These are phyloP conservation scores for Yamagishiella unicocca DNA, from an alignment of 139 green algal species.

Conservation along the genomic window DNA sequence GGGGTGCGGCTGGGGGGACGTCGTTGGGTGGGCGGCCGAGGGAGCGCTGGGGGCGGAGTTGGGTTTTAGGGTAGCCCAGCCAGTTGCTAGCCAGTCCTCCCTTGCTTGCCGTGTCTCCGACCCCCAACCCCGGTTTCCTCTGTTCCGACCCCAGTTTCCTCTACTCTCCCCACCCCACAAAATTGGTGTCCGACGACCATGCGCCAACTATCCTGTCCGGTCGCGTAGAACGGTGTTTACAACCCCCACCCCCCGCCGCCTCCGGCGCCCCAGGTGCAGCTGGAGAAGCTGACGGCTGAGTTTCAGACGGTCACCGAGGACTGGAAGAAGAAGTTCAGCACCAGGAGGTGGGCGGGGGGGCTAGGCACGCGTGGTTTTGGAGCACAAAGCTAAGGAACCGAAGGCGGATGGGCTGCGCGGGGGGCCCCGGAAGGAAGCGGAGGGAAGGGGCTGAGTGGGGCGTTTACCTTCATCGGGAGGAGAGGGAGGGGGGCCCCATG, in stretches of 20 bases:
- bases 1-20: neutral
- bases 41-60: neutral
- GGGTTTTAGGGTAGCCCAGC: no score
- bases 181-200: no score
- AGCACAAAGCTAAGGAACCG: no score
- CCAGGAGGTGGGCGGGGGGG: slow-evolving; percentile 1
- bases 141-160: neutral
- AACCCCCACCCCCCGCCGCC: neutral
- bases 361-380: no score
- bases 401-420: no score
- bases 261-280: slow-evolving; percentile 71
- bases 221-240: no score
- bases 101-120: neutral
- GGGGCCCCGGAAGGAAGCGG: neutral
- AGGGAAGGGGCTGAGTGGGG: neutral
- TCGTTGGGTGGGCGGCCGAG: neutral
- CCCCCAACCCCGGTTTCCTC: neutral
- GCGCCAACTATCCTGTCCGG: no score
- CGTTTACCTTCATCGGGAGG: no score
- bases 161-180: no score
- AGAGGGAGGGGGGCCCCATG: no score
- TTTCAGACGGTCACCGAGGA: slow-evolving; percentile 86
- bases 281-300: slow-evolving; percentile 77
- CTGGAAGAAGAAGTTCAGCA: slow-evolving; percentile 72
- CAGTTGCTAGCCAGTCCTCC: no score